Conservation (phyloP, 1,284 basidiomycete genomes). For the Coriolopsis trogii region DNA sequence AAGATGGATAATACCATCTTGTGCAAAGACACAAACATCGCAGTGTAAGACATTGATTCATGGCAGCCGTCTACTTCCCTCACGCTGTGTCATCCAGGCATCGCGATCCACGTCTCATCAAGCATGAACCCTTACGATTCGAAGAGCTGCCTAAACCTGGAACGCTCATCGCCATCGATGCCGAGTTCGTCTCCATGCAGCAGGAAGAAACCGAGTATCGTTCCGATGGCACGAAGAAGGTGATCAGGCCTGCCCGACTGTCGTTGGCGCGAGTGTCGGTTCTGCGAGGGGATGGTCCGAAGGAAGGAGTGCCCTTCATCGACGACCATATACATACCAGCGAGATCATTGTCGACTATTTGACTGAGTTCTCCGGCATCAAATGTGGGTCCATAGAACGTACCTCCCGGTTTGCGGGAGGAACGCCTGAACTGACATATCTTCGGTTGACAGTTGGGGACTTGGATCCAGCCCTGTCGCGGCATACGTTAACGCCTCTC, state of each 20-base stretch:
- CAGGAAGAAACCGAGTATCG: conserved; percentile 96
- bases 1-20: conserved; percentile 77
- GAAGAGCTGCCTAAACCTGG: conserved; percentile 88
- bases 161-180: conserved; percentile 92
- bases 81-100: conserved; percentile 49
- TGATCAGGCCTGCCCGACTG: conserved; percentile 88
- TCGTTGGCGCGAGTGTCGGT: conserved; percentile 96
- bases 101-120: conserved; percentile 73
- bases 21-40: conserved; percentile 85
- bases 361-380: conserved; percentile 97
- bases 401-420: background rate
- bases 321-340: conserved; percentile 98
- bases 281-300: conserved; percentile 80
- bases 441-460: conserved; percentile 71
- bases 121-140: conserved; percentile 72
- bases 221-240: conserved; percentile 93
- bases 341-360: conserved; percentile 93
- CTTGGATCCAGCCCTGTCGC: conserved; percentile 83
- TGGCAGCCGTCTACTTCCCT: background rate
- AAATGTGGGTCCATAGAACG: conserved; percentile 61
- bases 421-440: conserved; percentile 1
- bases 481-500: conserved; percentile 89
- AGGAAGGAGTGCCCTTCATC: conserved; percentile 89
- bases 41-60: conserved; percentile 55
- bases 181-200: conserved; percentile 97